A percentile compares a stretch with the other conserved stretches of the same genome.
Conservation (phyloP, 768 basidiomycete genomes). For the Kwoniella dendrophila region DNA sequence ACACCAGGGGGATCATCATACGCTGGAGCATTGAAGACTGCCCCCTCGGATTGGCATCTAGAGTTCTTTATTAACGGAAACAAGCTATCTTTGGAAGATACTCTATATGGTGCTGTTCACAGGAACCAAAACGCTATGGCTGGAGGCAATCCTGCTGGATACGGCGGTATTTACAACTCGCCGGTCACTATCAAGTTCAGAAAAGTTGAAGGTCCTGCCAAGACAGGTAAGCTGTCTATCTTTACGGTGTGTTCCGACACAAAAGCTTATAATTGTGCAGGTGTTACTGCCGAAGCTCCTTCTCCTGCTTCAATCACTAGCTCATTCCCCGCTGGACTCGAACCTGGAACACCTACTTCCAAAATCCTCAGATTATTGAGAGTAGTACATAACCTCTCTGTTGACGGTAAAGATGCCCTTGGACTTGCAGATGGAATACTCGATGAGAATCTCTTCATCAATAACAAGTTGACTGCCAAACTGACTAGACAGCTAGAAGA, state of each 20-base stretch:
- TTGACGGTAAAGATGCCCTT: constrained; percentile 56
- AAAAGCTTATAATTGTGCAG: constrained; percentile 58
- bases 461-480: constrained; percentile 97
- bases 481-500: constrained; percentile 96
- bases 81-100: constrained; percentile 77
- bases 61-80: constrained; percentile 94
- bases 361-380: constrained; percentile 89
- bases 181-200: constrained; percentile 87
- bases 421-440: constrained; percentile 60
- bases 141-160: constrained; percentile 5
- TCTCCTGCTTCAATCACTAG: constrained; percentile 36
- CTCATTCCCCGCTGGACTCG: constrained; percentile 70
- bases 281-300: constrained; percentile 31
- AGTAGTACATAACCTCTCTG: constrained; percentile 80
- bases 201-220: constrained; percentile 82
- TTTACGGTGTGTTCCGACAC: neutral
- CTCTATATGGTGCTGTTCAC: constrained; percentile 94
- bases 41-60: constrained; percentile 94
- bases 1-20: constrained; percentile 64
- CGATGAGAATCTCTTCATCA: constrained; percentile 83
- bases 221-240: constrained; percentile 45
- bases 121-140: constrained; percentile 22
- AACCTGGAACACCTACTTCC: constrained; percentile 78
- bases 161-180: constrained; percentile 70
- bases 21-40: constrained; percentile 88